Conservation (phyloP, 306 rosid species). For the Glycine latifolia region DNA sequence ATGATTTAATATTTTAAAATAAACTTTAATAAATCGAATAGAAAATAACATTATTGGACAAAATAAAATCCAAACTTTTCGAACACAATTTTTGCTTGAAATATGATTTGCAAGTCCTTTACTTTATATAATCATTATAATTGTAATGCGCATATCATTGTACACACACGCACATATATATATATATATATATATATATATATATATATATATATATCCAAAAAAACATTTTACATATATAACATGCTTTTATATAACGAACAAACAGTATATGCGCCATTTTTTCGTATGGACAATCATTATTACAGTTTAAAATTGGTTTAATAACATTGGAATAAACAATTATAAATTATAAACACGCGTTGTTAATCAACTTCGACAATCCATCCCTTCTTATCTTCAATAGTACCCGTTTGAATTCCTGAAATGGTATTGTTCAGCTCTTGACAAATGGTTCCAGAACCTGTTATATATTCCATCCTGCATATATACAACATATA, state of each 20-base stretch:
- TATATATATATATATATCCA: too few relatives aligned
- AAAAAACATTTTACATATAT: neutral
- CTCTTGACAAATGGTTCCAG: slow-evolving; percentile 54
- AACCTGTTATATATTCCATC: slow-evolving; percentile 70
- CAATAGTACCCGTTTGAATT: slow-evolving; percentile 68
- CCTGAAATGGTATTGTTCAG: slow-evolving; percentile 64
- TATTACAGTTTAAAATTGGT: neutral
- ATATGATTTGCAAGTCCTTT: too few relatives aligned
- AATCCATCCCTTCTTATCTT: slow-evolving; percentile 81
- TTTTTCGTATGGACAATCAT: neutral
- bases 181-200: too few relatives aligned
- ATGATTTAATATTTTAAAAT: too few relatives aligned
- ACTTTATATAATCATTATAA: too few relatives aligned
- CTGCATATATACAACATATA: slow-evolving; percentile 55
- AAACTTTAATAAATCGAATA: too few relatives aligned
- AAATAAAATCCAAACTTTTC: too few relatives aligned
- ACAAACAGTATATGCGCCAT: neutral
- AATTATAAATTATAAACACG: neutral
- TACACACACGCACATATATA: neutral
- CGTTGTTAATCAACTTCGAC: slow-evolving; percentile 56
- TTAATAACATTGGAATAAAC: neutral
- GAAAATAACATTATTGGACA: too few relatives aligned
- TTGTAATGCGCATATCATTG: neutral
- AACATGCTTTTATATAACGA: neutral
- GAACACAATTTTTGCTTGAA: too few relatives aligned